phyloP scores from a whole-genome alignment of 139 green algal species.

The Chlorella sorokiniana region DNA sequence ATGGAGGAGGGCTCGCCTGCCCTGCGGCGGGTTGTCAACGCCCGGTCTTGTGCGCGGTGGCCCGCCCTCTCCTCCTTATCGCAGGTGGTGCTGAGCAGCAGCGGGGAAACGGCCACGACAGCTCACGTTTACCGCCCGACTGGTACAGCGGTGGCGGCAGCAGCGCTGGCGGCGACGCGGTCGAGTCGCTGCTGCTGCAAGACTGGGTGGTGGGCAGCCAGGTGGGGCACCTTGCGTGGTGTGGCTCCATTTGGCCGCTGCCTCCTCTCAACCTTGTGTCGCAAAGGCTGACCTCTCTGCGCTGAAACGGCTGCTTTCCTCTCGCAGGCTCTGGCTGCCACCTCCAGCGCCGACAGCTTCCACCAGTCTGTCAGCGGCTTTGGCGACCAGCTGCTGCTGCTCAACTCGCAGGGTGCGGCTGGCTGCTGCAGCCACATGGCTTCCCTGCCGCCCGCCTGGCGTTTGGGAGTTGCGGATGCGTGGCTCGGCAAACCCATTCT shows the following conservation, averaged over 20 bases:
- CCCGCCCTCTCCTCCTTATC: background rate
- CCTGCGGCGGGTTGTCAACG: too few species aligned
- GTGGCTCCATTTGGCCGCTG: background rate
- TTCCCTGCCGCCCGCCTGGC: background rate
- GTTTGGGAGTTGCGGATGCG: too few species aligned
- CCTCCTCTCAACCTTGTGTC: background rate
- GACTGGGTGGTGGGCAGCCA: conserved; percentile 40
- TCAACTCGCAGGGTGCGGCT: conserved; percentile 44
- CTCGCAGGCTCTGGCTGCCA: background rate
- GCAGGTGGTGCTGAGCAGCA: conserved; percentile 13
- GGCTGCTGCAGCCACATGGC: background rate
- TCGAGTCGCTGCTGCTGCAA: conserved; percentile 19
- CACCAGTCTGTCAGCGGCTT: conserved; percentile 15
- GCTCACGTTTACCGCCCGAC: background rate
- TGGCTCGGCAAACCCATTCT: background rate
- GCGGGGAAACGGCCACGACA: conserved; percentile 5
- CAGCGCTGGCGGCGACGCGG: background rate
- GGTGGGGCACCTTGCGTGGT: background rate
- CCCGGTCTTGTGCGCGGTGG: background rate
- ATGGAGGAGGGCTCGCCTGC: too few species aligned
- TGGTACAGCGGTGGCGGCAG: background rate
- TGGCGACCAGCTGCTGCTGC: conserved; percentile 49
- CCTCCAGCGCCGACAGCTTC: background rate
- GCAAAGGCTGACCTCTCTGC: background rate
- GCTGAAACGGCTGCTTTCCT: background rate